Conservation (phyloP, 108 stramenopile species). For the Cyclotella distinguenda region DNA sequence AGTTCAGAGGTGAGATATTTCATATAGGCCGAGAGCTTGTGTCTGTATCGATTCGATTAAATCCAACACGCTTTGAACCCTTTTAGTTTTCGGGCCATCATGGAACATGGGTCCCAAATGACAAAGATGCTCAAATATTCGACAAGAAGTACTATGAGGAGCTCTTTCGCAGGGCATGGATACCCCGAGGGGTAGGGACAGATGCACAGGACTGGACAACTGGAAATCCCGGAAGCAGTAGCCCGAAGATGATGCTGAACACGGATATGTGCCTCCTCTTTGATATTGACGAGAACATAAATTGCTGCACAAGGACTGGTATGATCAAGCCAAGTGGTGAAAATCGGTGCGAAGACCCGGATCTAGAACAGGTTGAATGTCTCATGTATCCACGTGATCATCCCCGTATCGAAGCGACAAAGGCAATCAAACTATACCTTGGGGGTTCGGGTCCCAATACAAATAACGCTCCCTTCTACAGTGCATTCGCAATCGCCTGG, state of each 20-base stretch:
- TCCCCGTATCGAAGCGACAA: constrained; percentile 21
- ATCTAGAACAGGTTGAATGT: constrained; percentile 13
- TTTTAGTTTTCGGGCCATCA: constrained; percentile 46
- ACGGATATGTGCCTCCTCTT: constrained; percentile 50
- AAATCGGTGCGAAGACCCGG: constrained; percentile 22
- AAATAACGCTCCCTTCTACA: constrained; percentile 39
- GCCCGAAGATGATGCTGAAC: constrained; percentile 52
- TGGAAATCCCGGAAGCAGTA: background rate
- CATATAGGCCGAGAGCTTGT: background rate
- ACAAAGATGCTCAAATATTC: constrained; percentile 32
- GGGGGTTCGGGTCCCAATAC: constrained; percentile 18
- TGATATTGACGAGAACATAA: constrained; percentile 24
- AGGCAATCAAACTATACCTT: constrained; percentile 25
- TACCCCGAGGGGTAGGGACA: constrained; percentile 13
- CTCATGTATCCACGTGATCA: background rate
- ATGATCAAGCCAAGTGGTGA: constrained; percentile 30
- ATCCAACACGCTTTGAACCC: background rate
- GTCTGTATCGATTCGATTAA: background rate
- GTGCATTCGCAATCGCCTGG: constrained; percentile 40
- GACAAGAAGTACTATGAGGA: constrained; percentile 42
- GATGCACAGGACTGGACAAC: constrained; percentile 30
- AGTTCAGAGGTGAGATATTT: constrained; percentile 14
- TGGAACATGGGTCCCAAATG: constrained; percentile 48
- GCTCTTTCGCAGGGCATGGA: constrained; percentile 39
- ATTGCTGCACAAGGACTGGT: constrained; percentile 48